These are phyloP conservation scores for Suillus variegatus DNA, from an alignment of 768 basidiomycete genomes.

Conservation along the genomic window DNA sequence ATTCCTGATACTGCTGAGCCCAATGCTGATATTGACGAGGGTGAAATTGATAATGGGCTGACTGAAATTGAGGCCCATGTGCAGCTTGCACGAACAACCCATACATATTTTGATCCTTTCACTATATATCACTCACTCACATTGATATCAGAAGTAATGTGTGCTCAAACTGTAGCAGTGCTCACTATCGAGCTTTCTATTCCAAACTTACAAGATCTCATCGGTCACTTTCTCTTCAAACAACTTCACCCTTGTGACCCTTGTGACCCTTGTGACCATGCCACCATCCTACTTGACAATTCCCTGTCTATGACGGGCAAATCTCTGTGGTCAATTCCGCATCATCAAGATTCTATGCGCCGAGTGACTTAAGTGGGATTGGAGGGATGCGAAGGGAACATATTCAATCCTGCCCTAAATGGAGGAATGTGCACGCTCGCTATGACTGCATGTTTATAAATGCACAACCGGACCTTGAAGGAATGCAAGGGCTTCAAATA, in stretches of 20 bases:
- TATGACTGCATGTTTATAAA: slow-evolving; percentile 13
- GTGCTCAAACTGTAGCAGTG: not conserved
- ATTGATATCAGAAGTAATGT: not conserved
- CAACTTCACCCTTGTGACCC: not conserved
- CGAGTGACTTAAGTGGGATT: not conserved
- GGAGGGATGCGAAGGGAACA: not conserved
- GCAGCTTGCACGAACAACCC: not conserved
- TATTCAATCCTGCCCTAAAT: not conserved
- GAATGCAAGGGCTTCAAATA: slow-evolving; percentile 8
- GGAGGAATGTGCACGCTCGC: not conserved
- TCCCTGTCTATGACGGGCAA: not conserved
- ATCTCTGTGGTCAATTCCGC: not conserved
- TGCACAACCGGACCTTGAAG: not conserved
- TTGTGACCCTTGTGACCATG: not conserved
- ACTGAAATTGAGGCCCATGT: not conserved
- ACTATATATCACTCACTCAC: not conserved
- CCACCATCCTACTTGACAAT: not conserved
- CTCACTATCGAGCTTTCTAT: not conserved
- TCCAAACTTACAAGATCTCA: not conserved
- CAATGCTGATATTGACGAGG: slow-evolving; percentile 8
- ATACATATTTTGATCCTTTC: not conserved
- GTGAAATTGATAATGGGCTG: not conserved
- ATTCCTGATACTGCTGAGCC: too few relatives aligned
- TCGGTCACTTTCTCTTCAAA: not conserved
- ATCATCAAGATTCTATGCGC: not conserved